Percentiles rank a stretch among this genome's conserved stretches.
phyloP scores from a whole-genome alignment of 139 green algal genomes.

The Pseudopediastrum boryanum region DNA sequence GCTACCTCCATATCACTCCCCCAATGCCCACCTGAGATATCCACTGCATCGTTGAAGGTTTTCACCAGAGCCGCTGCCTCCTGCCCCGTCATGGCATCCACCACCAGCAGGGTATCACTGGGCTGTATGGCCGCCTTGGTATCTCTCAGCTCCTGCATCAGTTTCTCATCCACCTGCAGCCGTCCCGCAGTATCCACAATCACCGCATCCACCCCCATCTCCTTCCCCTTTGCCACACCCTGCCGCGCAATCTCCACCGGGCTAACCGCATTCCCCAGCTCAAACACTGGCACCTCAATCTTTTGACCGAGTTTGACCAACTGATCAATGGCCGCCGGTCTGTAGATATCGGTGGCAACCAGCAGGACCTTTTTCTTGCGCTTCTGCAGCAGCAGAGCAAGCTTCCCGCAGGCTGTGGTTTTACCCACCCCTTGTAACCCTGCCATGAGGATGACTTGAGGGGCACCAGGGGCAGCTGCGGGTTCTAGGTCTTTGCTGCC shows the following conservation, averaged over 20 bases:
- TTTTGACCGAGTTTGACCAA: conserved; percentile 82
- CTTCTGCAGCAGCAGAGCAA: conserved; percentile 88
- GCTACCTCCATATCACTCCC: too few species aligned
- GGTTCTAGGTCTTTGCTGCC: conserved; percentile 70
- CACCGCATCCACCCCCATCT: conserved; percentile 77
- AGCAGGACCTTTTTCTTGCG: conserved; percentile 59
- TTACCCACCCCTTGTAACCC: conserved; percentile 97
- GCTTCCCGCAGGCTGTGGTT: conserved; percentile 95
- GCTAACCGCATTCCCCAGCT: conserved; percentile 71
- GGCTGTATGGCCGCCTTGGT: conserved; percentile 83
- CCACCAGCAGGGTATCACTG: conserved; percentile 95
- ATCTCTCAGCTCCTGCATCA: conserved; percentile 92
- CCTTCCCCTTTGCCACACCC: conserved; percentile 77
- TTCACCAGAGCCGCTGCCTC: conserved; percentile 82
- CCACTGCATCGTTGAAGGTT: conserved; percentile 89
- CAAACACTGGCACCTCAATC: conserved; percentile 92
- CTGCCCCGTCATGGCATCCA: conserved; percentile 99
- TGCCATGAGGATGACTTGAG: conserved; percentile 85
- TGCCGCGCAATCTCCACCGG: conserved; percentile 57
- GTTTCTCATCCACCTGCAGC: conserved; percentile 88
- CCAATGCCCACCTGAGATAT: conserved; percentile 60
- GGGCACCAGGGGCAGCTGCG: conserved; percentile 19
- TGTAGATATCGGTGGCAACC: conserved; percentile 41
- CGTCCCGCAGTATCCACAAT: conserved; percentile 97
- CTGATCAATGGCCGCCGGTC: conserved; percentile 95